Evolutionary conservation across 2,329 filamentous ascomycete species (phyloP).

Genomic region (Colletotrichum siamense): DNA sequence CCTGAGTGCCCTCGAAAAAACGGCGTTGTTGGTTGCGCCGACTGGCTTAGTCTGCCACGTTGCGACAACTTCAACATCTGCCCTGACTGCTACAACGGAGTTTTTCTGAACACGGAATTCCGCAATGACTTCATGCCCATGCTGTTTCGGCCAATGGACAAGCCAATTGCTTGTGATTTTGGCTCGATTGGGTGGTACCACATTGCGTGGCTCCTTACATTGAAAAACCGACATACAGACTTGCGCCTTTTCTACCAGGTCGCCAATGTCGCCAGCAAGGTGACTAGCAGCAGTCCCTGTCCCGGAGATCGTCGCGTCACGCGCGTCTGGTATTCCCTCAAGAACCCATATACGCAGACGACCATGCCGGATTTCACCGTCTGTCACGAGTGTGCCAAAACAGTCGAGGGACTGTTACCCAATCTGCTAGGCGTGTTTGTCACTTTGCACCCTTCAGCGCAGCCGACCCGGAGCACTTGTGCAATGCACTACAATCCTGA

Average conservation of each 20-base stretch:
- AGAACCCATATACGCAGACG: constrained; percentile 68
- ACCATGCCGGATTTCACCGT: constrained; percentile 75
- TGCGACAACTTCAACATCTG: constrained; percentile 81
- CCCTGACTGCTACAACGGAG: constrained; percentile 75
- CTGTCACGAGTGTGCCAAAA: constrained; percentile 76
- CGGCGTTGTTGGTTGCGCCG: constrained; percentile 67
- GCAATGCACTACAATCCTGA: constrained; percentile 66
- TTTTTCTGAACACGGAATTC: constrained; percentile 74
- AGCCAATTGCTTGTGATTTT: constrained; percentile 77
- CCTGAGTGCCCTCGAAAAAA: constrained; percentile 73
- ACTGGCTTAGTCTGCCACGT: constrained; percentile 81
- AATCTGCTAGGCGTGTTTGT: constrained; percentile 72
- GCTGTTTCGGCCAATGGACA: constrained; percentile 60
- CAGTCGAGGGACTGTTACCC: constrained; percentile 76
- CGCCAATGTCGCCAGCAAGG: constrained; percentile 62
- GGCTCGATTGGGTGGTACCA: constrained; percentile 80
- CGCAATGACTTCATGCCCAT: constrained; percentile 69
- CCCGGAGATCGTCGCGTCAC: constrained; percentile 58
- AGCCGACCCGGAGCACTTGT: constrained; percentile 63
- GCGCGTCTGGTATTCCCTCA: constrained; percentile 78
- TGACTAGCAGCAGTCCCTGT: constrained; percentile 52
- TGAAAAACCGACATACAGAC: constrained; percentile 71
- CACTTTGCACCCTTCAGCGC: constrained; percentile 50
- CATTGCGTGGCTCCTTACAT: constrained; percentile 81
- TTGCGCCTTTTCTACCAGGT: constrained; percentile 74